Conservation (phyloP, 192 early-diverging fungal genomes). For the Spinellus fusiger region DNA sequence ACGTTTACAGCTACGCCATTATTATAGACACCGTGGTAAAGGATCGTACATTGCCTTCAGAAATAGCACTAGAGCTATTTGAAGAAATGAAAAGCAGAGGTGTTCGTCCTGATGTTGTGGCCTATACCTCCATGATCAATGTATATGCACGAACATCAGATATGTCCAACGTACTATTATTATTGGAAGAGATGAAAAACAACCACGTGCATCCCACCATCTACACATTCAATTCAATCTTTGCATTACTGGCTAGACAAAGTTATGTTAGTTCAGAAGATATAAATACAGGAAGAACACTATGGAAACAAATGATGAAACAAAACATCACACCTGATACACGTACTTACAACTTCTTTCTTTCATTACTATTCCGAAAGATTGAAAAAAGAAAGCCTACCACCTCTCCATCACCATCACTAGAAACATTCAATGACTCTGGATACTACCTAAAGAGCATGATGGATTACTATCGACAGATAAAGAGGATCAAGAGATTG, state of each 20-base stretch:
- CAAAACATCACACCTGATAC: constrained; percentile 8
- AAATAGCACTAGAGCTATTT: constrained; percentile 18
- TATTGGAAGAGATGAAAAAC: constrained; percentile 22
- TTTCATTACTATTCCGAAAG: constrained; percentile 9
- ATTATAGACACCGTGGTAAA: constrained; percentile 30
- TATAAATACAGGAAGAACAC: not conserved
- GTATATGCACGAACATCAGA: not conserved
- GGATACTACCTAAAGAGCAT: constrained; percentile 2
- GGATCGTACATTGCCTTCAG: constrained; percentile 3
- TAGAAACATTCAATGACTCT: not conserved
- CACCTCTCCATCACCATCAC: not conserved
- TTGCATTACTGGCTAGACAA: not conserved
- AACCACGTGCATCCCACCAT: constrained; percentile 12
- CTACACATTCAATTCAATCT: constrained; percentile 15
- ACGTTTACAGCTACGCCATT: constrained; percentile 32
- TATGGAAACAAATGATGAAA: constrained; percentile 13
- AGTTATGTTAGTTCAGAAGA: not conserved
- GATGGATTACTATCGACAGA: constrained; percentile 8
- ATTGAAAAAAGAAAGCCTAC: not conserved
- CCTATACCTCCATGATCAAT: constrained; percentile 19
- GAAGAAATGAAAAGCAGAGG: constrained; percentile 27
- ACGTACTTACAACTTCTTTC: constrained; percentile 15
- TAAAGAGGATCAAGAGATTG: not conserved
- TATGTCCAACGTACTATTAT: constrained; percentile 1
- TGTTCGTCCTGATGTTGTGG: constrained; percentile 13